Base-by-base conservation (phyloP, 495 filamentous ascomycete genomes). In the Baudoinia panamericana region DNA sequence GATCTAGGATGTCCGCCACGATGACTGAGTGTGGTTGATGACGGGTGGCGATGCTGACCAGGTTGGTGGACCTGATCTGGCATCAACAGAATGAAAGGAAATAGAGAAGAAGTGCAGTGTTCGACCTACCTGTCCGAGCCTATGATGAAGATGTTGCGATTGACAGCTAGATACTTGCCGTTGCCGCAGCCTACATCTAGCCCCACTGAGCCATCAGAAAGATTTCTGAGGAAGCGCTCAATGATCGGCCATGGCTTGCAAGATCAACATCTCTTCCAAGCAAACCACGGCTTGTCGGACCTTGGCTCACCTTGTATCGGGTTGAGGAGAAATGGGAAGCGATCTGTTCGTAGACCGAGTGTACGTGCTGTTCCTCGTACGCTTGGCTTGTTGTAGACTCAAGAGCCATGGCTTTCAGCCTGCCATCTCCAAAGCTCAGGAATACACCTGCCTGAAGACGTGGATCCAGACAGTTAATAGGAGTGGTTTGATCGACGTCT, bases 171-270 rank as follows among this genome's bases (percentile, higher is more conserved):
- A 55, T 96, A 93, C 65, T 97, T 97, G 48, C 90, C 90, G 65
- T 97, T 97, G 37, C 90, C 90, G 62, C 90, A 96, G 32, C 83
- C 84, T 38, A 95, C 71, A 60, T 97, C 90, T 17, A 95, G 64
- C 6, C 90, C 90, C 24, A 96, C 62, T n/a, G 83, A 69, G 12
- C 86, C 88, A 19, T 72, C 65, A 4, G 67, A 57, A 22, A 81
- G 65, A n/a, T 65, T 61, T 28, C 61, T 61, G 28, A 97, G 72
- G 58, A 95, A 97, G 29, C 62, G 60, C 51, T 85, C 77, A 33
- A 95, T 81, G 53, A 92, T 79, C 16, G 90, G 90, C 90, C 90
- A 97, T 43, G 90, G 85, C 76, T 81, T 43, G 24, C n/a, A 4
- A 20, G n/a, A 28, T 31, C 32, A 38, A 30, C n/a, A 22, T 8